Conservation (phyloP, 2,329 filamentous ascomycete genomes). For the Xylaria sp. region DNA sequence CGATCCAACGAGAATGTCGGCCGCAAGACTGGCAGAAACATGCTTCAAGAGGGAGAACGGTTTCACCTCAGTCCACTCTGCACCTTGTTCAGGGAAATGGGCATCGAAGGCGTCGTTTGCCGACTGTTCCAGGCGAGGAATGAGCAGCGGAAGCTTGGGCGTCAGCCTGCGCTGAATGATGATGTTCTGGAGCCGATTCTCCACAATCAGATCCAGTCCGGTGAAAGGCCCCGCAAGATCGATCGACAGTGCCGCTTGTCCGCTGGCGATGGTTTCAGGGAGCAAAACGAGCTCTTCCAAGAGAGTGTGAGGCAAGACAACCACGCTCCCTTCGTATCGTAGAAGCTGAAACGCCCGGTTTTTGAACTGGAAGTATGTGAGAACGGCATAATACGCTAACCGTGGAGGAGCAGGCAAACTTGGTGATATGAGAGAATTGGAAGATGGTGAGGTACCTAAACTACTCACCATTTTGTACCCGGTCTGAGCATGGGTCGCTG, state of each 20-base stretch:
- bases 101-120: background rate
- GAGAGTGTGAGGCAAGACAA: background rate
- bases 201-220: slow-evolving; percentile 3
- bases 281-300: slow-evolving; percentile 7
- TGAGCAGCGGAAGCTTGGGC: background rate
- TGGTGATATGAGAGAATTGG: no score
- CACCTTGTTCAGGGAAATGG: background rate
- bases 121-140: background rate
- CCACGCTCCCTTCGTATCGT: background rate
- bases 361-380: no score
- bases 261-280: background rate
- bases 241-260: background rate
- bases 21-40: no score
- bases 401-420: no score
- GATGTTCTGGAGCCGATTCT: slow-evolving; percentile 11
- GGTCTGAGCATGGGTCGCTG: no score
- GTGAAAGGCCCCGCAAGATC: slow-evolving; percentile 14
- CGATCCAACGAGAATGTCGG: no score
- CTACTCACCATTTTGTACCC: no score
- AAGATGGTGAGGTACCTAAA: no score
- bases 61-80: background rate
- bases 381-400: no score
- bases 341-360: background rate
- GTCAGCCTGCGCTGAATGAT: slow-evolving; percentile 22
- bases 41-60: no score